These are phyloP conservation scores for Hymenotorrendiella dingleyae DNA, from an alignment of 2,329 filamentous ascomycete genomes.

Conservation along the genomic window DNA sequence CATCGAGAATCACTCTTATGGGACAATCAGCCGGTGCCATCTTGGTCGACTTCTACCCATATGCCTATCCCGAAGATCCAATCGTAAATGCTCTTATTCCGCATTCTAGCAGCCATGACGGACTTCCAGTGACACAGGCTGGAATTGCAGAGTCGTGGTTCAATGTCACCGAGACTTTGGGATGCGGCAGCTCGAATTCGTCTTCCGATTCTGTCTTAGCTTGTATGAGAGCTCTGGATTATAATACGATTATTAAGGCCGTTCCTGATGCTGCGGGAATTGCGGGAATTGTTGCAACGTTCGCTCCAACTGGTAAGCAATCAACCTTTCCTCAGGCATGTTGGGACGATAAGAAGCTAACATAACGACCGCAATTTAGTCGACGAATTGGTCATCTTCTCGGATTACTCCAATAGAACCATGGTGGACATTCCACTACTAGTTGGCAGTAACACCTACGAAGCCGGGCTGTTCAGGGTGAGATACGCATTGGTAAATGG, in stretches of 20 bases:
- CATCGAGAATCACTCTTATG: constrained; percentile 46
- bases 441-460: constrained; percentile 32
- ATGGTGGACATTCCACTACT: constrained; percentile 25
- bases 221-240: constrained; percentile 24
- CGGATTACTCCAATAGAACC: constrained; percentile 23
- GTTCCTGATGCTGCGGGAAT: constrained; percentile 12
- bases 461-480: constrained; percentile 29
- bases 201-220: constrained; percentile 18
- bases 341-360: too few species aligned
- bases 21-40: constrained; percentile 52
- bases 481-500: constrained; percentile 17
- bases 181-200: constrained; percentile 25
- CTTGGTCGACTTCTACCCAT: constrained; percentile 37
- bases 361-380: too few species aligned
- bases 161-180: constrained; percentile 19
- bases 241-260: constrained; percentile 16
- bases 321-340: too few species aligned
- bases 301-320: constrained; percentile 26
- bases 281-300: constrained; percentile 15
- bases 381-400: constrained; percentile 26
- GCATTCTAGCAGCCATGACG: constrained; percentile 30
- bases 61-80: constrained; percentile 29
- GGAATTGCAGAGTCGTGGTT: constrained; percentile 21
- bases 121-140: constrained; percentile 18
- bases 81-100: constrained; percentile 29